Conservation (phyloP, 2,329 filamentous ascomycete species). For the Fusarium tjaetaba region DNA sequence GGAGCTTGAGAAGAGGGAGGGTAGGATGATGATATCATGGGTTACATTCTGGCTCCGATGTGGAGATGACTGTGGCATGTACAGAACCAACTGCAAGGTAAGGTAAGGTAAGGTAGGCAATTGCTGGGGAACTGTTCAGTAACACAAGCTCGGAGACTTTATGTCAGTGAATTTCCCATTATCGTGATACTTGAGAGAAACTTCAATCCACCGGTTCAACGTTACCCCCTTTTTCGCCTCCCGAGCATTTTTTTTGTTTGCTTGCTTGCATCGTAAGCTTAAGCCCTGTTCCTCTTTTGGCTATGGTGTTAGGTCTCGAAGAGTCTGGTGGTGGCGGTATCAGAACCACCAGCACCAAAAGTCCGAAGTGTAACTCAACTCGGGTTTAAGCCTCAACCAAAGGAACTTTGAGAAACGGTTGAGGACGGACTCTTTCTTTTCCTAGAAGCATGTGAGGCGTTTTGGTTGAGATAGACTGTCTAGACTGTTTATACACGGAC, state of each 20-base stretch:
- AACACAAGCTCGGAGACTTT: slow-evolving; percentile 12
- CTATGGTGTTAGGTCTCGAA: slow-evolving; percentile 23
- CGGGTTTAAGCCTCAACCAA: slow-evolving; percentile 6
- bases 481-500: neutral
- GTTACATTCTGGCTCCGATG: slow-evolving; percentile 22
- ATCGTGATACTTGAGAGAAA: neutral
- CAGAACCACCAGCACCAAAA: neutral
- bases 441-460: slow-evolving; percentile 7
- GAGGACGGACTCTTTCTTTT: neutral
- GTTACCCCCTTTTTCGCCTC: neutral
- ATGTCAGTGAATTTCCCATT: neutral
- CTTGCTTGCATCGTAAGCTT: neutral
- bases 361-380: neutral
- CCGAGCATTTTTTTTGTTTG: neutral
- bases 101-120: neutral
- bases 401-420: slow-evolving; percentile 1
- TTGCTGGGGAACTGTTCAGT: neutral
- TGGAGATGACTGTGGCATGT: slow-evolving; percentile 22
- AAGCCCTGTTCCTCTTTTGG: slow-evolving; percentile 17
- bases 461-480: neutral
- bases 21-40: slow-evolving; percentile 44
- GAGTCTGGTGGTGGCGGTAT: slow-evolving; percentile 30
- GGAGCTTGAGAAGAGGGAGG: slow-evolving; percentile 21
- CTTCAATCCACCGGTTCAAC: neutral
- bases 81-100: neutral